Evolutionary conservation across 2,329 filamentous ascomycete genomes (phyloP).

Genomic region (Aspergillus alliaceus): DNA sequence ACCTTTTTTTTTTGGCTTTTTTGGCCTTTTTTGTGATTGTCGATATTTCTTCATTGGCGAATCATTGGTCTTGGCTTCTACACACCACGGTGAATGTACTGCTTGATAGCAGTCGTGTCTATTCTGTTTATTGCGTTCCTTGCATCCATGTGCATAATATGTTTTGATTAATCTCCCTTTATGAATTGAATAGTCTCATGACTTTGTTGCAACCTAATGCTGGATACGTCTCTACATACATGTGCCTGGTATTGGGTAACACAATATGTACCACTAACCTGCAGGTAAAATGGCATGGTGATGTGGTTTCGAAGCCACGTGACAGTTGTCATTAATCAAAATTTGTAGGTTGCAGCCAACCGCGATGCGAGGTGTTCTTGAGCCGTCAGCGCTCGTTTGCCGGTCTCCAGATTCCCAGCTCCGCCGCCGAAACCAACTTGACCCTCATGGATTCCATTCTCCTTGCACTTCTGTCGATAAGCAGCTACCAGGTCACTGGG

Average conservation of each 20-base stretch:
- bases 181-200: conserved; percentile 12
- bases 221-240: background rate
- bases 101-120: conserved; percentile 12
- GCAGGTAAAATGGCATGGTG: background rate
- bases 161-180: conserved; percentile 4
- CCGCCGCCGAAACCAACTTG: conserved; percentile 45
- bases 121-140: conserved; percentile 17
- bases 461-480: conserved; percentile 34
- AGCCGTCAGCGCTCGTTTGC: conserved; percentile 52
- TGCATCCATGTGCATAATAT: conserved; percentile 16
- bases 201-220: background rate
- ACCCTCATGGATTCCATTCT: conserved; percentile 27
- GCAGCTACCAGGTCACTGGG: conserved; percentile 52
- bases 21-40: conserved; percentile 2
- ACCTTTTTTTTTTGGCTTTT: conserved; percentile 18
- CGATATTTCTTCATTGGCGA: conserved; percentile 9
- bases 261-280: background rate
- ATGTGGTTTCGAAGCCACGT: background rate
- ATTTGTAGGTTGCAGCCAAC: conserved; percentile 59
- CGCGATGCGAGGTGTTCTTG: conserved; percentile 59
- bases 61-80: conserved; percentile 11
- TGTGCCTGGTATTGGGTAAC: background rate
- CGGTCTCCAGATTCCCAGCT: conserved; percentile 32
- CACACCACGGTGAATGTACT: conserved; percentile 14
- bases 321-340: conserved; percentile 23